A percentile compares a stretch with the other conserved stretches of the same genome.
phyloP scores from a whole-genome alignment of 2,329 filamentous ascomycete species.

The Niveomyces coronatus region DNA sequence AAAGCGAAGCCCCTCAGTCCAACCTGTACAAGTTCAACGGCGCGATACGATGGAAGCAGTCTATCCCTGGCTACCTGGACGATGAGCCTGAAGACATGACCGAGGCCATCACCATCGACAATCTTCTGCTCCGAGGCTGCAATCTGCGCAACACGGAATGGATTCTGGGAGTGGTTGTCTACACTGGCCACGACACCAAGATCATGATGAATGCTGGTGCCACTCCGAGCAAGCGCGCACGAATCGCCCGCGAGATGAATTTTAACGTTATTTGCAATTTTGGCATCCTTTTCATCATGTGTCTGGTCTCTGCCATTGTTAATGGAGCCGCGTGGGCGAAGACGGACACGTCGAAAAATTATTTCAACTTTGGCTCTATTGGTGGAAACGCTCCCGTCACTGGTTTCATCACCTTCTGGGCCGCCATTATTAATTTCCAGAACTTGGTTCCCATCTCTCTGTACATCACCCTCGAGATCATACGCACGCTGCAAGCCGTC shows the following conservation, averaged over 20 bases:
- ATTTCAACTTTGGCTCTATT: constrained; percentile 79
- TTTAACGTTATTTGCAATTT: constrained; percentile 98
- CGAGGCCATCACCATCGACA: constrained; percentile 91
- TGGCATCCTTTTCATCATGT: constrained; percentile 79
- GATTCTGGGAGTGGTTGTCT: constrained; percentile 84
- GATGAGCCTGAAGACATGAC: constrained; percentile 65
- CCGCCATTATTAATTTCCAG: constrained; percentile 87
- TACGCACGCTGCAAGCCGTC: constrained; percentile 82
- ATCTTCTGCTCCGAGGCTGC: constrained; percentile 84
- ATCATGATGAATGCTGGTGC: constrained; percentile 98
- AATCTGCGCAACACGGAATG: constrained; percentile 94
- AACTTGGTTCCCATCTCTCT: constrained; percentile 98
- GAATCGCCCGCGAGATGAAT: constrained; percentile 88
- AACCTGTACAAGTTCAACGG: constrained; percentile 95
- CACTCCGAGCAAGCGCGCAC: constrained; percentile 86
- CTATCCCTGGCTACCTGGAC: constrained; percentile 50
- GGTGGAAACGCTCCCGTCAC: constrained; percentile 65
- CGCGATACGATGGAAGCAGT: constrained; percentile 77
- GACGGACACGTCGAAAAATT: constrained; percentile 61
- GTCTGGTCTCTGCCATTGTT: constrained; percentile 72
- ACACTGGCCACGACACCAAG: constrained; percentile 93
- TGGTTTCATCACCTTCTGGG: constrained; percentile 96
- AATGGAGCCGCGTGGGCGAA: constrained; percentile 76
- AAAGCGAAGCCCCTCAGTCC: constrained; percentile 83
- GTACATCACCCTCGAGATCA: constrained; percentile 94